phyloP scores from a whole-genome alignment of 31 red algal genomes.

The Odonthalia washingtoniensis region DNA sequence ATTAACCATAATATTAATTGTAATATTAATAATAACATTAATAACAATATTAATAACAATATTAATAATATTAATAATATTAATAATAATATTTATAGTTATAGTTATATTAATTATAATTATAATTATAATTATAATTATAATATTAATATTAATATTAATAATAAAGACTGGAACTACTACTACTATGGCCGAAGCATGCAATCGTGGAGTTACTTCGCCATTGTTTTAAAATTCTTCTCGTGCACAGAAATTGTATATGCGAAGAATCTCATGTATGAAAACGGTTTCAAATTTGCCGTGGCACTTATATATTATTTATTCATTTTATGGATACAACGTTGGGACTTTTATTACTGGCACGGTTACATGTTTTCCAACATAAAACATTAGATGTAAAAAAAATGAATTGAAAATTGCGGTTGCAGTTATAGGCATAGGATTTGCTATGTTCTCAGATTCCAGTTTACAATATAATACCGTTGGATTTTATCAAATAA shows the following conservation, averaged over 20 bases:
- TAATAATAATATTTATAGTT: no score
- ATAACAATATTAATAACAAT: no score
- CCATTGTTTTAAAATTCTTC: constrained; percentile 97
- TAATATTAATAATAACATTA: no score
- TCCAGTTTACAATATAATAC: constrained; percentile 95
- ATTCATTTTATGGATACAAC: constrained; percentile 94
- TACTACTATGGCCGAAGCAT: no score
- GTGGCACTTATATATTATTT: constrained; percentile 90
- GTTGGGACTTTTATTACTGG: constrained; percentile 76
- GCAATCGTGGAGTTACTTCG: no score
- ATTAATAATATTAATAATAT: no score
- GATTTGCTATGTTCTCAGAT: constrained; percentile 96
- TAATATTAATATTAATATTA: no score
- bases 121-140: no score
- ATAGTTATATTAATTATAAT: no score
- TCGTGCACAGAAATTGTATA: constrained; percentile 93
- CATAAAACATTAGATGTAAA: constrained; percentile 87
- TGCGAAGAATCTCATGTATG: constrained; percentile 91
- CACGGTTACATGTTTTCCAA: constrained; percentile 75
- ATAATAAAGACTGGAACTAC: no score
- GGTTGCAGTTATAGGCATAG: constrained; percentile 80
- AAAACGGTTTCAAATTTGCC: constrained; percentile 80
- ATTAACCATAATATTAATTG: no score
- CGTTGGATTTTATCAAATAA: constrained; percentile 96
- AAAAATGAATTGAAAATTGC: constrained; percentile 84